Conservation (phyloP, 257 asterid genomes). For the Rauvolfia tetraphylla region DNA sequence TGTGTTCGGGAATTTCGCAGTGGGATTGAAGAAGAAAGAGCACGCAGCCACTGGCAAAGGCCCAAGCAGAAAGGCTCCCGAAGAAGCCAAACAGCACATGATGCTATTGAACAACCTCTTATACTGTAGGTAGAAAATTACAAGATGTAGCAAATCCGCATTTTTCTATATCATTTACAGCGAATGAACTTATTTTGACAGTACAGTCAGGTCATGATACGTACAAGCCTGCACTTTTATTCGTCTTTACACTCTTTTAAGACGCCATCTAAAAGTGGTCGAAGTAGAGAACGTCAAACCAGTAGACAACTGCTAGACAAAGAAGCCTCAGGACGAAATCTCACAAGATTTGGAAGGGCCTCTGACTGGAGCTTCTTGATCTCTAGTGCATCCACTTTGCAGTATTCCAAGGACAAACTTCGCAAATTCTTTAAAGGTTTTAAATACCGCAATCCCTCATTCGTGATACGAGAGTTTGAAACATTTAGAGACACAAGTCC, state of each 20-base stretch:
- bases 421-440: constrained; percentile 66
- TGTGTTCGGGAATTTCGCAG: background rate
- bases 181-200: background rate
- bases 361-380: constrained; percentile 64
- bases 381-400: constrained; percentile 76
- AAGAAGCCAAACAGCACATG: too few relatives aligned
- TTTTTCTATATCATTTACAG: background rate
- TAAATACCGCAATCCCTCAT: constrained; percentile 65
- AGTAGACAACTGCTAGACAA: background rate
- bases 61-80: too few relatives aligned
- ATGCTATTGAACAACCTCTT: too few relatives aligned
- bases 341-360: constrained; percentile 72
- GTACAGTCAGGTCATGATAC: too few relatives aligned
- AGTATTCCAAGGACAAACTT: constrained; percentile 69
- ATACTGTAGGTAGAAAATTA: too few relatives aligned
- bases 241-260: too few relatives aligned
- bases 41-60: too few relatives aligned
- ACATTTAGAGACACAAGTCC: constrained; percentile 70
- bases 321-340: constrained; percentile 57
- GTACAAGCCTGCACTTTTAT: too few relatives aligned
- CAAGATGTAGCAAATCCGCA: too few relatives aligned
- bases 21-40: background rate
- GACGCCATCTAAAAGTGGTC: too few relatives aligned
- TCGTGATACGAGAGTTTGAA: constrained; percentile 69
- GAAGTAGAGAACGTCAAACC: background rate